Base-by-base conservation (phyloP, 2,329 filamentous ascomycete genomes). In the Cladosporium phlei region DNA sequence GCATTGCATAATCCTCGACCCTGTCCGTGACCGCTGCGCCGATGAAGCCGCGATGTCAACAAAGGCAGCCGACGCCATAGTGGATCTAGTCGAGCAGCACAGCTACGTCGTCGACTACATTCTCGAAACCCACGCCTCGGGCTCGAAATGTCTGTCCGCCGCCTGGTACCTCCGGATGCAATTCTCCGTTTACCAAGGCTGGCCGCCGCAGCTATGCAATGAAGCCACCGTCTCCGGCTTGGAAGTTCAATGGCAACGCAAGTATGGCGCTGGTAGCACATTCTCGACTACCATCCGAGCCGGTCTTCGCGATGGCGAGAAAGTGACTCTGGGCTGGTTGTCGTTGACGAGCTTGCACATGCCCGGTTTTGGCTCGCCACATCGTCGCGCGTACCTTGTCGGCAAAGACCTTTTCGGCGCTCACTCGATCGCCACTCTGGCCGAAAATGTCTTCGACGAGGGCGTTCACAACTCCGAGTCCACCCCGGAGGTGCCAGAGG, bases 121-220 rank as follows among this genome's bases (percentile, higher is more conserved):
- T n/a, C 38, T 48, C 9, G 46, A 45, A 21, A 48, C 46, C 12
- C 38, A 48, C 27, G 30, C 32, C 4, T 12, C 21, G 9, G 22
- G 30, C 12, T n/a, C 46, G 7, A 16, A 29, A 12, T 20, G 12
- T 27, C 46, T 44, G 2, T 44, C 46, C 4, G 46, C 46, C 8
- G 39, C 39, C 10, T 48, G 46, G 46, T 48, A 48, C 16, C 46
- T 48, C 19, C 21, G 46, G n/a, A 48, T 48, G 46, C 46, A 48
- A 14, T 33, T 48, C 5, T 43, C 38, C 9, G n/a, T 20, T 5
- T 17, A n/a, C 14, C 46, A 47, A 27, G 37, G 22, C 3, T 19
- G 3, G 6, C 24, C 46, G 20, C 46, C 46, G 10, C 46, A 42
- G 17, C 16, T 47, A 6, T 47, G 37, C 21, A 42, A 42, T 14